Base-by-base conservation (phyloP, 805 yeast species). In the Myxozyma neglecta region DNA sequence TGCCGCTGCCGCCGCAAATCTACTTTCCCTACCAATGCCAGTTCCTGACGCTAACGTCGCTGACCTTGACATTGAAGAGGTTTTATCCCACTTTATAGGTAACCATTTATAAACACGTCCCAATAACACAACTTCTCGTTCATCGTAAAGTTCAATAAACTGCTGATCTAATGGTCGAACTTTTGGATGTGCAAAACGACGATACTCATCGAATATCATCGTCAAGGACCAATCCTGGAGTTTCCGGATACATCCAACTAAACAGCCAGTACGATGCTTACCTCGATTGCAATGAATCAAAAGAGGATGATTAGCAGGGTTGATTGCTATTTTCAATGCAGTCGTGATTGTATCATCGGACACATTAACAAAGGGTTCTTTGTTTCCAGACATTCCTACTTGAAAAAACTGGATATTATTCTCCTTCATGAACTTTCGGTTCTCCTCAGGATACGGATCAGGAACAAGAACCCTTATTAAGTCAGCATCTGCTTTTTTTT, bases 201-300 rank as follows among this genome's bases (percentile, higher is more conserved):
- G 79, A 76, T 94, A 94, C 72, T 94, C 99, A 70, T 94, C 98
- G 71, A 94, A 91, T 18, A 93, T 94, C 85, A 93, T 89, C 1
- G 97, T 87, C 65, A 91, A 75, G 1, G 96, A 87, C 99, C 99
- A 94, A 63, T 86, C 85, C 72, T 93, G 98, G 56, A 92, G 76
- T 69, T 94, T 80, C 63, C 99, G 77, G 39, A 94, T 80, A 71
- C 97, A 93, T 1, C 99, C 99, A 36, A 94, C 92, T 14, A 94
- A 79, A 74, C 98, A 94, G 0, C 99, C 99, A 0, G 99, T 94
- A 68, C 99, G 81, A 74, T 94, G 99, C 73, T 93, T 94, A 10
- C 99, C 99, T 61, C 97, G 79, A 75, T 94, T 94, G 76, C 99
- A 94, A 74, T 94, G 99, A 48, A 94, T 89, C 65, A 94, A 77